A percentile compares a stretch with the other conserved stretches of the same genome.
These are phyloP conservation scores for Asterochloris sp. DNA, from an alignment of 139 green algal genomes.

Conservation along the genomic window DNA sequence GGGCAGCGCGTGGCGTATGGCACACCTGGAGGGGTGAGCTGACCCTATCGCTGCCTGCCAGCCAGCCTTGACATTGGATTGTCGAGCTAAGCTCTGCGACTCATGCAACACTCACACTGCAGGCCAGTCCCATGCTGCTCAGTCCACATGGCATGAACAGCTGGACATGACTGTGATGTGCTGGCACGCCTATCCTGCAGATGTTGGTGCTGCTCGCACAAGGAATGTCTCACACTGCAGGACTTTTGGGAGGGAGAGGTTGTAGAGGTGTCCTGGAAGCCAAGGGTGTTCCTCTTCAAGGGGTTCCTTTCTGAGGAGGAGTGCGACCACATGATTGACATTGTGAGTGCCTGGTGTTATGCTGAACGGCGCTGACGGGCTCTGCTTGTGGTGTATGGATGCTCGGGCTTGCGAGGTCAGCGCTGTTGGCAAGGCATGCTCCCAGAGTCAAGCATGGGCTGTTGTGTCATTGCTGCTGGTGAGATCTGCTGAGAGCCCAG, in stretches of 20 bases:
- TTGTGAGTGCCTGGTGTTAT: slow-evolving; percentile 1
- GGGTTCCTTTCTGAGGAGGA: slow-evolving; percentile 52
- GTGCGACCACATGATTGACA: slow-evolving; percentile 48
- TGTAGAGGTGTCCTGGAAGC: slow-evolving; percentile 42
- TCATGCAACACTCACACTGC: too few species aligned
- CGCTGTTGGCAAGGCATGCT: too few species aligned
- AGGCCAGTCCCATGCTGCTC: not conserved
- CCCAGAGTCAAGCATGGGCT: too few species aligned
- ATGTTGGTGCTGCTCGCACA: not conserved
- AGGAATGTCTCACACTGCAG: slow-evolving; percentile 14
- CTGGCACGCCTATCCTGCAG: not conserved
- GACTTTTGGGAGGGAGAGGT: slow-evolving; percentile 51
- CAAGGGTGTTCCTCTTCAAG: slow-evolving; percentile 46
- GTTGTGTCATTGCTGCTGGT: too few species aligned
- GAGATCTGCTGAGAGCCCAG: too few species aligned
- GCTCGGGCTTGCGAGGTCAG: too few species aligned
- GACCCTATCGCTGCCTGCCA: not conserved
- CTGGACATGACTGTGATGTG: not conserved
- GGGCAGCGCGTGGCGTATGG: slow-evolving; percentile 32
- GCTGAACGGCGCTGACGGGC: not conserved
- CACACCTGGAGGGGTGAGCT: slow-evolving; percentile 38
- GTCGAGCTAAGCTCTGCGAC: not conserved
- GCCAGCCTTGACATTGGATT: not conserved
- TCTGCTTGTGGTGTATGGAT: too few species aligned
- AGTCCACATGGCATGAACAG: not conserved